Percentiles rank a stretch among this genome's conserved stretches.
These are phyloP conservation scores for Paramecium bursaria DNA, from an alignment of 73 alveolate genomes.

Conservation along the genomic window DNA sequence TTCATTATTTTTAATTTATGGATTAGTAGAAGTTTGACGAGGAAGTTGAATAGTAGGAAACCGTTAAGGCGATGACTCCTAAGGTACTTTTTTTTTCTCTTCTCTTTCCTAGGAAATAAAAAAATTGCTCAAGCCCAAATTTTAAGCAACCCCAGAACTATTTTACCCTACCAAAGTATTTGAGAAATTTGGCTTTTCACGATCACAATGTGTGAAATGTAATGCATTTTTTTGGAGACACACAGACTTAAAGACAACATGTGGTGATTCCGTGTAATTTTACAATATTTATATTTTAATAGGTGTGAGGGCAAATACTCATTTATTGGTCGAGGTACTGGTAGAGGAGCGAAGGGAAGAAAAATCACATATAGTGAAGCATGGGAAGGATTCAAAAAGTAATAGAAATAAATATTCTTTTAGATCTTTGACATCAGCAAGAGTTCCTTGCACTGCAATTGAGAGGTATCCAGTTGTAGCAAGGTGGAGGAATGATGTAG, in stretches of 20 bases:
- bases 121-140: conserved; percentile 93
- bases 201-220: conserved; percentile 73
- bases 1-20: conserved; percentile 36
- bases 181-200: conserved; percentile 71
- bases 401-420: neutral
- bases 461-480: conserved; percentile 98
- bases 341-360: conserved; percentile 88
- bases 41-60: conserved; percentile 72
- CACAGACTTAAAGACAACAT: conserved; percentile 82
- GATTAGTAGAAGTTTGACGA: conserved; percentile 60
- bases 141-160: conserved; percentile 88
- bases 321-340: conserved; percentile 94
- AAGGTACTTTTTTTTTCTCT: conserved; percentile 66
- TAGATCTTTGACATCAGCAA: conserved; percentile 82
- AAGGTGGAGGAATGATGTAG: conserved; percentile 99
- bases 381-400: conserved; percentile 94
- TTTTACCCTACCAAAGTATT: conserved; percentile 87
- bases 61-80: conserved; percentile 75
- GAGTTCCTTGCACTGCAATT: conserved; percentile 94
- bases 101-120: conserved; percentile 86
- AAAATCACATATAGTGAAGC: conserved; percentile 96
- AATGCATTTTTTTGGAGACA: conserved; percentile 93
- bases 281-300: neutral
- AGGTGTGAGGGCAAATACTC: conserved; percentile 96
- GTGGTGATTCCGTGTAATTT: conserved; percentile 94